These are phyloP conservation scores for Microbotryomycetes sp. DNA, from an alignment of 1,284 basidiomycete species.

Conservation along the genomic window DNA sequence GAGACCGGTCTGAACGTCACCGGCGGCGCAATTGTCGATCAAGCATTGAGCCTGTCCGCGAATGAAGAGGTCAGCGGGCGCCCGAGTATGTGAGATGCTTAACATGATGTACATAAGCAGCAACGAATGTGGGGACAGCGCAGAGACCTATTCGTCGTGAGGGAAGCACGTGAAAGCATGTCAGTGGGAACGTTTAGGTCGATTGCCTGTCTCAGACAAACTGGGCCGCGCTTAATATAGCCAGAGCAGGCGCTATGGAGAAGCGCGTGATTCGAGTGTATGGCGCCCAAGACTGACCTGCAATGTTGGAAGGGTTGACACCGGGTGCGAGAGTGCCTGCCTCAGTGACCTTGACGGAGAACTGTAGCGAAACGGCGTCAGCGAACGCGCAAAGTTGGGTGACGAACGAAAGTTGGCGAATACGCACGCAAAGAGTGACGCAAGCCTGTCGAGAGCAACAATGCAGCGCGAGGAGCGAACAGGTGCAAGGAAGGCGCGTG, in stretches of 20 bases:
- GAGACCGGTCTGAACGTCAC: conserved; percentile 6
- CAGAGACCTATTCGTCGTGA: conserved; percentile 11
- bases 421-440: conserved; percentile 3
- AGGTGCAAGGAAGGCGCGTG: not conserved
- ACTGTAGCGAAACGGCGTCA: not conserved
- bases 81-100: too few species aligned
- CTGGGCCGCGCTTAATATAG: not conserved
- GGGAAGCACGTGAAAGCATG: not conserved
- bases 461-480: not conserved
- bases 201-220: not conserved
- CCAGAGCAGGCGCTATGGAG: not conserved
- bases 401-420: not conserved
- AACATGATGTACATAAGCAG: conserved; percentile 8
- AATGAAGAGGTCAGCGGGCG: too few species aligned
- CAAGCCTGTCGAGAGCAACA: conserved; percentile 2
- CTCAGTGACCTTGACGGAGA: conserved; percentile 18
- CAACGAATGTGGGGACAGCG: conserved; percentile 2
- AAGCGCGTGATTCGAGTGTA: too few species aligned
- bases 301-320: conserved; percentile 1
- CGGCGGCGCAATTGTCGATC: not conserved
- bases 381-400: not conserved
- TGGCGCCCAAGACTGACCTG: conserved; percentile 5
- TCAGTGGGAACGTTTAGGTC: too few species aligned
- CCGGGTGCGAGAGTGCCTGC: conserved; percentile 13
- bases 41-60: not conserved